Conservation (phyloP, 768 basidiomycete species). For the Boletus reticuloceps region DNA sequence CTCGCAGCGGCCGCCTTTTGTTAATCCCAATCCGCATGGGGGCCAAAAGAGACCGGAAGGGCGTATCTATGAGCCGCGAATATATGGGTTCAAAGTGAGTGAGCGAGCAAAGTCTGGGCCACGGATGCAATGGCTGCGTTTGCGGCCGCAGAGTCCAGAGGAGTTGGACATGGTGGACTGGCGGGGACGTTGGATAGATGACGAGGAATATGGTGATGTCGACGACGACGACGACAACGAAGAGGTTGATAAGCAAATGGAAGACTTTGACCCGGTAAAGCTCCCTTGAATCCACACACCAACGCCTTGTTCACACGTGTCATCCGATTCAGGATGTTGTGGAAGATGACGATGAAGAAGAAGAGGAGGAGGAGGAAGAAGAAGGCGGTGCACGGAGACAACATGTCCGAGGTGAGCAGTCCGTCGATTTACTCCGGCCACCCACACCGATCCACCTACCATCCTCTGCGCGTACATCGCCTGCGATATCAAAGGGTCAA, state of each 20-base stretch:
- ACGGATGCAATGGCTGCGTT: slow-evolving; percentile 93
- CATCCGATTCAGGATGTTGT: slow-evolving; percentile 43
- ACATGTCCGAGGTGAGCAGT: slow-evolving; percentile 36
- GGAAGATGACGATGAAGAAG: slow-evolving; percentile 60
- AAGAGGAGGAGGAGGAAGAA: slow-evolving; percentile 42
- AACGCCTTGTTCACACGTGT: slow-evolving; percentile 6
- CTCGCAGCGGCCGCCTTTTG: slow-evolving; percentile 55
- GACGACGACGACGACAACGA: slow-evolving; percentile 45
- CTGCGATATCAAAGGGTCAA: slow-evolving; percentile 45
- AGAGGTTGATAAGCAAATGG: slow-evolving; percentile 70
- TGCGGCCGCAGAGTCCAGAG: slow-evolving; percentile 75
- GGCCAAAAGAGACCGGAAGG: slow-evolving; percentile 88
- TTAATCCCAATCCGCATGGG: slow-evolving; percentile 86
- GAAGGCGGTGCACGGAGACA: slow-evolving; percentile 26
- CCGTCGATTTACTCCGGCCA: slow-evolving; percentile 35
- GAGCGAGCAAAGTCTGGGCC: slow-evolving; percentile 94
- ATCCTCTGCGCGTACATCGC: slow-evolving; percentile 49
- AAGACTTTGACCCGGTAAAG: slow-evolving; percentile 80
- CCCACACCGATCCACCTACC: slow-evolving; percentile 41
- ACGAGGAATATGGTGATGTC: slow-evolving; percentile 71
- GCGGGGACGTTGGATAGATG: slow-evolving; percentile 84
- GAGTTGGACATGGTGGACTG: slow-evolving; percentile 89
- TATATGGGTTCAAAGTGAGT: slow-evolving; percentile 97
- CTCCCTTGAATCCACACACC: neutral
- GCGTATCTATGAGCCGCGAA: slow-evolving; percentile 84